Evolutionary conservation across 2,329 filamentous ascomycete species (phyloP).

Genomic region (Elsinoe arachidis): DNA sequence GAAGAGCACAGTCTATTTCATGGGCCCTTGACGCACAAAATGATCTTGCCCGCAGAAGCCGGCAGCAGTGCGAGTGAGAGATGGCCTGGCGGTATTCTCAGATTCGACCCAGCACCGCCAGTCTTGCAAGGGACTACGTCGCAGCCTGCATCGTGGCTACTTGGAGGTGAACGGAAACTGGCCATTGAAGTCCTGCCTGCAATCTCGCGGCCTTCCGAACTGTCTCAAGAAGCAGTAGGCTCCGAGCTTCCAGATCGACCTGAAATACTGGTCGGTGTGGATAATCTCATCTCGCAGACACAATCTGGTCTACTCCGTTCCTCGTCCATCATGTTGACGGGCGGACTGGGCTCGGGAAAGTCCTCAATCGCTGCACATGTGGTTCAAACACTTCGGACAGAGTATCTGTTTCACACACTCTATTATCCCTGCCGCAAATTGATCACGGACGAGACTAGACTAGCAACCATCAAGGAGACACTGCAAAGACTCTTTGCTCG

Average conservation of each 20-base stretch:
- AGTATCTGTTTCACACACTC: slow-evolving; percentile 69
- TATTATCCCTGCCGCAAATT: slow-evolving; percentile 83
- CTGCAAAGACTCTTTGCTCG: slow-evolving; percentile 75
- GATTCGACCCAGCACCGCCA: slow-evolving; percentile 56
- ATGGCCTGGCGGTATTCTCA: slow-evolving; percentile 78
- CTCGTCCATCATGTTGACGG: slow-evolving; percentile 83
- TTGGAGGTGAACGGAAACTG: slow-evolving; percentile 66
- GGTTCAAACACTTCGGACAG: slow-evolving; percentile 61
- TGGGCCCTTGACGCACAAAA: slow-evolving; percentile 82
- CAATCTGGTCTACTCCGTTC: slow-evolving; percentile 69
- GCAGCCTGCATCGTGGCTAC: slow-evolving; percentile 57
- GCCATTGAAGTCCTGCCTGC: slow-evolving; percentile 68
- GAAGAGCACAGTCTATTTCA: slow-evolving; percentile 57
- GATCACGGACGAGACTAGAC: slow-evolving; percentile 81
- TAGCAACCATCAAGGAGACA: slow-evolving; percentile 85
- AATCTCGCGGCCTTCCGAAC: slow-evolving; percentile 55
- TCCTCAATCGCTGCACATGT: slow-evolving; percentile 69
- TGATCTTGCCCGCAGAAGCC: slow-evolving; percentile 58
- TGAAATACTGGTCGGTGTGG: slow-evolving; percentile 72
- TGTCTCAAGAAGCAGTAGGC: slow-evolving; percentile 42
- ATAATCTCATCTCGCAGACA: slow-evolving; percentile 63
- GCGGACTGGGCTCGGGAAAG: slow-evolving; percentile 84
- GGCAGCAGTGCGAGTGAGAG: slow-evolving; percentile 46
- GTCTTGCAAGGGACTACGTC: slow-evolving; percentile 34
- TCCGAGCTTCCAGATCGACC: slow-evolving; percentile 47